These are phyloP conservation scores for Xenosphaeropsis pyriputrescens DNA, from an alignment of 2,329 filamentous ascomycete species.

Conservation along the genomic window DNA sequence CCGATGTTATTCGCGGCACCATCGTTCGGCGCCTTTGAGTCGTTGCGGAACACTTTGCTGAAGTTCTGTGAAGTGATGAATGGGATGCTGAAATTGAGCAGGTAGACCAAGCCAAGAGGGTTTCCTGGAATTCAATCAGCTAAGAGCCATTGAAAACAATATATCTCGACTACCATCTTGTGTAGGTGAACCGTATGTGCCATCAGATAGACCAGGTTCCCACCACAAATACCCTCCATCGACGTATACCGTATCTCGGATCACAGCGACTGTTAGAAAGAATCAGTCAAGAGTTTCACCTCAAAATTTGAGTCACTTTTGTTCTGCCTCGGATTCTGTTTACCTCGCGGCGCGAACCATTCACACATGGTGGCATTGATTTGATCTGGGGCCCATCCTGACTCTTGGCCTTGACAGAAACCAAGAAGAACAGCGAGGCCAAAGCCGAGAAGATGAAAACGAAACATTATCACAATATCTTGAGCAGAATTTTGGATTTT, in stretches of 20 bases:
- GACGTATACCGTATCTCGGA: conserved; percentile 49
- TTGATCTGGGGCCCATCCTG: conserved; percentile 34
- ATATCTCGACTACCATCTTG: conserved; percentile 23
- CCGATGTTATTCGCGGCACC: conserved; percentile 32
- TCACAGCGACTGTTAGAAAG: conserved; percentile 29
- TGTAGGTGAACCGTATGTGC: conserved; percentile 14
- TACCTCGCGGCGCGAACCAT: conserved; percentile 31
- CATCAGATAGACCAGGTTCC: conserved; percentile 32
- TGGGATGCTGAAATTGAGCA: conserved; percentile 39
- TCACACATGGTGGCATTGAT: conserved; percentile 43
- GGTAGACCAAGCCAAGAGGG: conserved; percentile 34
- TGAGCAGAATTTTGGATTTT: no score
- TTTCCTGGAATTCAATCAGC: conserved; percentile 26
- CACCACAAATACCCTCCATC: conserved; percentile 46
- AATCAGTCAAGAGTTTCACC: conserved; percentile 10
- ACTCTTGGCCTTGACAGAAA: conserved; percentile 24
- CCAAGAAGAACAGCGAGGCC: conserved; percentile 9
- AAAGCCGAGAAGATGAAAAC: neutral
- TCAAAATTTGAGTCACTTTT: neutral
- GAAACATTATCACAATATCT: neutral
- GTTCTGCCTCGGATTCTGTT: conserved; percentile 2
- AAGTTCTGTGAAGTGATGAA: conserved; percentile 39
- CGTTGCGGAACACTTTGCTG: conserved; percentile 30
- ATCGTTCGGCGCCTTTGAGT: conserved; percentile 30
- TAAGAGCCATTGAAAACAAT: neutral